Base-by-base conservation (phyloP, 1,139 yeast genomes). In the Debaryomyces sp. region DNA sequence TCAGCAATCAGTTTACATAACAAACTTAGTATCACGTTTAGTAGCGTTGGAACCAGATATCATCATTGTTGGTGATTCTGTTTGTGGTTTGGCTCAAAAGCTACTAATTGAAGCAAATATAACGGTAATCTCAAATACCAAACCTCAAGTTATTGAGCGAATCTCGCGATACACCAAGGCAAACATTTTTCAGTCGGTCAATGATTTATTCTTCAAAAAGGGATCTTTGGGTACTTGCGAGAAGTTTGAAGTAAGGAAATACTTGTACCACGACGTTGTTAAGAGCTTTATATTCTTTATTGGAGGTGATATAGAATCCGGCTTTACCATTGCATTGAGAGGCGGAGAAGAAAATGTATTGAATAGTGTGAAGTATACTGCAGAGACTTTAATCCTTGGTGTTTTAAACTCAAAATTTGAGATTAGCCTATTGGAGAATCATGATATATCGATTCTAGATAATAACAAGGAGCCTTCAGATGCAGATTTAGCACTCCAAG, bases 1-100 rank as follows among this genome's bases (percentile, higher is more conserved):
- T 0, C 99, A 95, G 62, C 98, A 94, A 61, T 76, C 81, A 41
- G 97, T 94, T 54, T 92, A 88, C 59, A 77, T 94, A 42, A 81
- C 85, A 47, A 92, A 92, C 57, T 74, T 94, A 43, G 96, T 91
- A 0, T 87, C 87, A 3, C 77, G 98, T 49, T 81, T 95, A 21
- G 76, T 84, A 4, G 85, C 94, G 0, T 69, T 94, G 48, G 82
- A 80, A 45, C 98, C 99, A 0, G 90, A 83, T 56, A 75, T 95
- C 22, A 79, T 95, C 2, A 80, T 92, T 30, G 87, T 89, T 10
- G 92, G 94, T 7, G 89, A 89, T 37, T 78, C 88, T 9, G 88
- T 92, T 1, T 86, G 96, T 59, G 97, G 97, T 0, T 71, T 87
- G 41, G 98, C 98, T 0, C 71, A 89, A 47, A 79, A 82, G 43